These are phyloP conservation scores for Diplocarpon mali DNA, from an alignment of 2,329 filamentous ascomycete species.

Conservation along the genomic window DNA sequence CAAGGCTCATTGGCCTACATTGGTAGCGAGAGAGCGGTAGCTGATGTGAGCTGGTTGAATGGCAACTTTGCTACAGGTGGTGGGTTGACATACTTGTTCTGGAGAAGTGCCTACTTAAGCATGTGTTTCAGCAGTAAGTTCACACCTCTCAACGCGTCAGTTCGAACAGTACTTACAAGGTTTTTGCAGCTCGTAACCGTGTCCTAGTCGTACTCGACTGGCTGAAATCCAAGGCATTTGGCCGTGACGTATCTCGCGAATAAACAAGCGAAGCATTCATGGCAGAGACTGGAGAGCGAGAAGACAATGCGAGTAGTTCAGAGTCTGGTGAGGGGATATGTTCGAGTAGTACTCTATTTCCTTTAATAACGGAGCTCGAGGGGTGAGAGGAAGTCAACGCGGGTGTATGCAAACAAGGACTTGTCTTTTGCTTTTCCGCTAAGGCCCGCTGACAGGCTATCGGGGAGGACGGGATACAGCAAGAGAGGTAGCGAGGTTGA, in stretches of 20 bases:
- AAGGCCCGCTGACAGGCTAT: no score
- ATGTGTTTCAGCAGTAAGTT: conserved; percentile 99
- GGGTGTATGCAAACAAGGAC: conserved; percentile 9
- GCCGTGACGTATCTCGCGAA: conserved; percentile 84
- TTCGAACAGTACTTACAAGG: conserved; percentile 15
- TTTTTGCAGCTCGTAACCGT: conserved; percentile 68
- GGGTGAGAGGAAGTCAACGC: conserved; percentile 10
- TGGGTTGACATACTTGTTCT: conserved; percentile 94
- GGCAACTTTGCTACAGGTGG: conserved; percentile 92
- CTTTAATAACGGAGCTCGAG: conserved; percentile 16
- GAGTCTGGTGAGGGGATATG: neutral
- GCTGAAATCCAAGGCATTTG: conserved; percentile 94
- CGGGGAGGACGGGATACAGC: neutral
- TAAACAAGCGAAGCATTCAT: conserved; percentile 35
- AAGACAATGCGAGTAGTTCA: neutral
- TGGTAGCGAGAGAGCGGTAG: conserved; percentile 93
- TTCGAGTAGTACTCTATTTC: conserved; percentile 10
- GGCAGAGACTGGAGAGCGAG: neutral
- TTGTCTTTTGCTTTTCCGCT: neutral
- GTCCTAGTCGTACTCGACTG: conserved; percentile 89
- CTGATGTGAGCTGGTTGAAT: conserved; percentile 94
- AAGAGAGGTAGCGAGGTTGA: neutral
- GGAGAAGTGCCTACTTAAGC: conserved; percentile 93
- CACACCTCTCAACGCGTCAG: neutral
- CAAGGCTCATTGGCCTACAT: conserved; percentile 97